Percentiles rank a stretch among this genome's conserved stretches.
Evolutionary conservation across 2,329 filamentous ascomycete species (phyloP).

Genomic region (Botrytis tulipae): DNA sequence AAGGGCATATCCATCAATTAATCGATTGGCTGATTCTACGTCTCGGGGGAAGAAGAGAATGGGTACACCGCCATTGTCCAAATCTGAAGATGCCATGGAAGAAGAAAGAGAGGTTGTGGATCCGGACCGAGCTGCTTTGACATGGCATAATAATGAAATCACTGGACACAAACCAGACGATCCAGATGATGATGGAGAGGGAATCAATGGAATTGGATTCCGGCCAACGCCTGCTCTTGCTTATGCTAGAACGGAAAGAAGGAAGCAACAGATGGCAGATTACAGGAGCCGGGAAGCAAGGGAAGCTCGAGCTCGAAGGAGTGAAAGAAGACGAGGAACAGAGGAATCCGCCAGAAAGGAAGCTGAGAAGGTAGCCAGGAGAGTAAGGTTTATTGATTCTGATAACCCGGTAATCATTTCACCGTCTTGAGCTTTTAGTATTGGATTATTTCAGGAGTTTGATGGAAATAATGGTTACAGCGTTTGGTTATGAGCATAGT

Average conservation of each 20-base stretch:
- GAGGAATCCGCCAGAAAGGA: conserved; percentile 24
- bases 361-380: conserved; percentile 28
- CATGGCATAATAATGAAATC: conserved; percentile 68
- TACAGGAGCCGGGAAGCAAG: conserved; percentile 61
- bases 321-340: conserved; percentile 47
- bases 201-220: conserved; percentile 67
- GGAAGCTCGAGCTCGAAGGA: conserved; percentile 57
- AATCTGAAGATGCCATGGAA: conserved; percentile 15
- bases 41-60: conserved; percentile 33
- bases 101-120: conserved; percentile 27
- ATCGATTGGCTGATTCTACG: conserved; percentile 35
- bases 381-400: conserved; percentile 35
- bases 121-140: conserved; percentile 52
- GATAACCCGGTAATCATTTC: conserved; percentile 25
- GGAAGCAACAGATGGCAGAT: conserved; percentile 60
- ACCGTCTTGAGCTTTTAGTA: conserved; percentile 22
- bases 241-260: conserved; percentile 54
- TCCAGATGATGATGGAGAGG: conserved; percentile 64
- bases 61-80: conserved; percentile 31
- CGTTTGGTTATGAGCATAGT: conserved; percentile 8
- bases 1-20: conserved; percentile 35
- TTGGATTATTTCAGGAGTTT: background rate
- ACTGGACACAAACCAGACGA: conserved; percentile 64
- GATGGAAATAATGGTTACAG: background rate
- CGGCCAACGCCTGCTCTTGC: conserved; percentile 61